Evolutionary conservation across 768 basidiomycete species (phyloP).

Genomic region (Phanerochaete carnosa): DNA sequence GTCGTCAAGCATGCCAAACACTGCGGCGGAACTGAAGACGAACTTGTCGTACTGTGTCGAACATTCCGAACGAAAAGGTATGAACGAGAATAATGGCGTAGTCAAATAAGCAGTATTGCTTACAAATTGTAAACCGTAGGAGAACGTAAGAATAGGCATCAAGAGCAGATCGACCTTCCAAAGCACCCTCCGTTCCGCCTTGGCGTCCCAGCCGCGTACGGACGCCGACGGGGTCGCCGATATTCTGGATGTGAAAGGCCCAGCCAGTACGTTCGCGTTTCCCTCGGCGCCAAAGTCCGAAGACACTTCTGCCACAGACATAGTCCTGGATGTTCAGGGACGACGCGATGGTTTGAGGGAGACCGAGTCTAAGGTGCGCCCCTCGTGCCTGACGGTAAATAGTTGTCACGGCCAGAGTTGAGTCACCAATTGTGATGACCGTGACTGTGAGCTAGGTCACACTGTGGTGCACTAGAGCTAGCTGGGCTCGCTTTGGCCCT

Average conservation of each 20-base stretch:
- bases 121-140: slow-evolving; percentile 13
- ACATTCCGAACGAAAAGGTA: background rate
- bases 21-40: slow-evolving; percentile 11
- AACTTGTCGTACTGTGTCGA: slow-evolving; percentile 8
- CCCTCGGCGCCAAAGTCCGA: background rate
- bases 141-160: slow-evolving; percentile 10
- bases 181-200: slow-evolving; percentile 8
- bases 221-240: background rate
- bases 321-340: background rate
- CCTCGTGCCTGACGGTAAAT: background rate
- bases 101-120: background rate
- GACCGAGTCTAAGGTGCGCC: background rate
- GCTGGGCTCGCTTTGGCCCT: background rate
- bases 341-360: background rate
- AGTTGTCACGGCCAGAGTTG: background rate
- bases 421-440: background rate
- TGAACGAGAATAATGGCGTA: background rate
- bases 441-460: background rate
- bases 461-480: background rate
- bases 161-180: slow-evolving; percentile 12
- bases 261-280: background rate
- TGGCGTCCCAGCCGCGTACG: background rate
- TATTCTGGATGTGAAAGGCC: background rate
- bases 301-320: background rate
- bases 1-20: slow-evolving; percentile 9